Conservation (phyloP, 805 yeast genomes). For the Wickerhamiella nectarea region DNA sequence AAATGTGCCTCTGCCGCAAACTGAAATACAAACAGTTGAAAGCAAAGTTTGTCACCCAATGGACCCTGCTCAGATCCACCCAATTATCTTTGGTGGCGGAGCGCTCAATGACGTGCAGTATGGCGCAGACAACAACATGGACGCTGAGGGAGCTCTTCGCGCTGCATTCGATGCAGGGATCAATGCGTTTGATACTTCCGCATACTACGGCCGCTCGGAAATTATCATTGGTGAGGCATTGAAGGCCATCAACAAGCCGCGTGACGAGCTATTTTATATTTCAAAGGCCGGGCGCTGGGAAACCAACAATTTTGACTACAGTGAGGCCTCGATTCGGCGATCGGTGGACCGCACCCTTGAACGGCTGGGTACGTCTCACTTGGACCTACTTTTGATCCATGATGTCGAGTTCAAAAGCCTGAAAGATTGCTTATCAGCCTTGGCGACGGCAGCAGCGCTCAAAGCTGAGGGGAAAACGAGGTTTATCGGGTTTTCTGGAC, state of each 20-base stretch:
- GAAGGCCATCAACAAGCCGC: slow-evolving; percentile 28
- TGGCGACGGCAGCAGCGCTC: slow-evolving; percentile 43
- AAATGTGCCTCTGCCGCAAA: too few relatives aligned
- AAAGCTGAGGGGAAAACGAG: slow-evolving; percentile 49
- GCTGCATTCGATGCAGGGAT: slow-evolving; percentile 55
- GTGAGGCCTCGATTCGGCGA: slow-evolving; percentile 41
- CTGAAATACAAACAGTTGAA: too few relatives aligned
- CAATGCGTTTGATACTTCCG: slow-evolving; percentile 77
- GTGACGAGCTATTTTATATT: slow-evolving; percentile 56
- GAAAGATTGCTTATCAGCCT: slow-evolving; percentile 44
- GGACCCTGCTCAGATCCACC: slow-evolving; percentile 17
- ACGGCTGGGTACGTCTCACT: slow-evolving; percentile 50
- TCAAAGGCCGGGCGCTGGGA: slow-evolving; percentile 77
- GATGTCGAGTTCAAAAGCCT: slow-evolving; percentile 71
- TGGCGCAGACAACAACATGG: slow-evolving; percentile 50
- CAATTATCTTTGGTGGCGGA: slow-evolving; percentile 75
- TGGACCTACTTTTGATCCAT: slow-evolving; percentile 77
- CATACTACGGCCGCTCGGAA: slow-evolving; percentile 87
- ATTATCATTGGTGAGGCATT: slow-evolving; percentile 56
- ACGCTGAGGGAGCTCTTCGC: slow-evolving; percentile 42
- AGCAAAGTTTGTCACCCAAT: neutral
- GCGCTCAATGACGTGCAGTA: slow-evolving; percentile 64
- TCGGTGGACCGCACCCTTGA: slow-evolving; percentile 56
- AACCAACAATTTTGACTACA: slow-evolving; percentile 61
- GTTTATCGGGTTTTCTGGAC: slow-evolving; percentile 72